Evolutionary conservation across 208 protist genomes (phyloP).

Genomic region (Trypanosoma congolense): DNA sequence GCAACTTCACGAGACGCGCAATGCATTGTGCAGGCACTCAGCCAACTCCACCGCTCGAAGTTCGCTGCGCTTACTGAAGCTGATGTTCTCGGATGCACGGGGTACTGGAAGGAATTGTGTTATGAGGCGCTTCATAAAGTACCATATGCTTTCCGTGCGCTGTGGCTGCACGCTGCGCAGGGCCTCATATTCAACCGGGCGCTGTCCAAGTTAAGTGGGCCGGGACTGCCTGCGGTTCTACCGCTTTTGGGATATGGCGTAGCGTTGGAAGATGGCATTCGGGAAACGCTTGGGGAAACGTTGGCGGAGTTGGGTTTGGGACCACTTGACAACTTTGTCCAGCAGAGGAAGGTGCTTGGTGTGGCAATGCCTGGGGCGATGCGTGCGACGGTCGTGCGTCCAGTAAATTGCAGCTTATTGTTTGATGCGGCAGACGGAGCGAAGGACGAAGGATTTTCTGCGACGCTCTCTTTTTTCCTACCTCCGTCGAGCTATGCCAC

Average conservation of each 20-base stretch:
- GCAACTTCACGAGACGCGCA: constrained; percentile 46
- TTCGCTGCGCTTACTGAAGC: constrained; percentile 10
- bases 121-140: constrained; percentile 52
- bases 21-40: constrained; percentile 53
- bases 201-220: constrained; percentile 29
- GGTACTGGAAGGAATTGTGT: constrained; percentile 55
- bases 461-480: constrained; percentile 43
- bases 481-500: constrained; percentile 84
- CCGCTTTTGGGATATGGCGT: constrained; percentile 15
- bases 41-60: constrained; percentile 54
- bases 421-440: neutral
- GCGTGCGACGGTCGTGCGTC: constrained; percentile 41
- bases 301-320: constrained; percentile 11
- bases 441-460: constrained; percentile 10
- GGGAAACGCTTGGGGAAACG: constrained; percentile 6
- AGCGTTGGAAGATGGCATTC: constrained; percentile 1
- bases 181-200: constrained; percentile 75
- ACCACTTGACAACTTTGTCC: constrained; percentile 23
- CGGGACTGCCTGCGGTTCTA: neutral
- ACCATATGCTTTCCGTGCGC: constrained; percentile 45
- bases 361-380: constrained; percentile 57
- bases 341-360: constrained; percentile 49
- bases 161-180: constrained; percentile 81
- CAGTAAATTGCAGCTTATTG: constrained; percentile 7
- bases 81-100: constrained; percentile 17